Percentiles rank a stretch among this genome's conserved stretches.
Evolutionary conservation across 176 grass and related monocot genomes (phyloP).

Genomic region (Oryza nivara): DNA sequence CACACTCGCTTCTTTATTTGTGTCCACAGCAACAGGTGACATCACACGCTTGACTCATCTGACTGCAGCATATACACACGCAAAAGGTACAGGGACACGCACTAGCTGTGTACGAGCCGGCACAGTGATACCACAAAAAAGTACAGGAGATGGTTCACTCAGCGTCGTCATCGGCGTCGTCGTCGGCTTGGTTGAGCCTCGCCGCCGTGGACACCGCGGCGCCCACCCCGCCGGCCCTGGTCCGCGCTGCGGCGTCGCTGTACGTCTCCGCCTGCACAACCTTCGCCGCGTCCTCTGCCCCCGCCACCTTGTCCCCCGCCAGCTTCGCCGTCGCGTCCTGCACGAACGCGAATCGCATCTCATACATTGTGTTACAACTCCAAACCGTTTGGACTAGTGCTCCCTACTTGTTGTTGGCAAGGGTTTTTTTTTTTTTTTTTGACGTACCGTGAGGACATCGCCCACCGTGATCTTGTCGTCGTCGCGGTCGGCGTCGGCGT

Average conservation of each 20-base stretch:
- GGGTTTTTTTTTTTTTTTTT: no score
- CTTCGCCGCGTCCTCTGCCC: constrained; percentile 51
- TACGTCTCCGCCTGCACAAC: constrained; percentile 54
- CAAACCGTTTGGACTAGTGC: not conserved
- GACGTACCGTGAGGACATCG: constrained; percentile 59
- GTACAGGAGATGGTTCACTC: not conserved
- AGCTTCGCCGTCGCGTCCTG: constrained; percentile 61
- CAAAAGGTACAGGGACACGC: not conserved
- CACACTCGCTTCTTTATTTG: not conserved
- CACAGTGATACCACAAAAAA: not conserved
- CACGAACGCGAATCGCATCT: not conserved
- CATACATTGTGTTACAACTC: not conserved
- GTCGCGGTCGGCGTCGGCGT: constrained; percentile 40
- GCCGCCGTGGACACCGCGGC: constrained; percentile 57
- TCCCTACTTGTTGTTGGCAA: no score
- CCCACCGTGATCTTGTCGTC: constrained; percentile 63
- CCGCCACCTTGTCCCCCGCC: constrained; percentile 48
- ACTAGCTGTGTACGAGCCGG: not conserved
- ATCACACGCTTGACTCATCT: not conserved
- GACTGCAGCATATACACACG: not conserved
- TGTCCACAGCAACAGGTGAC: not conserved
- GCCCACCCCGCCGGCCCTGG: constrained; percentile 50
- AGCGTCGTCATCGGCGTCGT: not conserved
- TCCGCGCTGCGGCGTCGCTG: constrained; percentile 41
- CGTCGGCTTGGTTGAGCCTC: constrained; percentile 56